Evolutionary conservation across 208 protist genomes (phyloP).

Genomic region (Crithidia expoeki): DNA sequence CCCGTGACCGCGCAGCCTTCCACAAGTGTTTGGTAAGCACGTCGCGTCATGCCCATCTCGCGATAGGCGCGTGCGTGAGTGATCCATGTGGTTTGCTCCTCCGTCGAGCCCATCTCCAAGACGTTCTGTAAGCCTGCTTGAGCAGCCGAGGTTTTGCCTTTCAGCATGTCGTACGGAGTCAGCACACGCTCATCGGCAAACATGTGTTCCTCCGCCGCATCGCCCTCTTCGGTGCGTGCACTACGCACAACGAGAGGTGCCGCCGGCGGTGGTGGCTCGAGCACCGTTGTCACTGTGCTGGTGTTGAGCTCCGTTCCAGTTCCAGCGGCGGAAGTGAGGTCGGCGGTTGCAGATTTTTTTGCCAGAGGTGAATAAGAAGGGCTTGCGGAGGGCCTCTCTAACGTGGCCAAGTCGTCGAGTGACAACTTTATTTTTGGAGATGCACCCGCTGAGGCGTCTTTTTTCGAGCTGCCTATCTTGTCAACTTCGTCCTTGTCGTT

Average conservation of each 20-base stretch:
- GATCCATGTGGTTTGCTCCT: conserved; percentile 86
- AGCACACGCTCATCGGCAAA: conserved; percentile 79
- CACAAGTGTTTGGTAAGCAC: conserved; percentile 64
- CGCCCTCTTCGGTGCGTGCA: conserved; percentile 69
- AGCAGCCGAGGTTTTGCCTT: conserved; percentile 33
- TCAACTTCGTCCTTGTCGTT: conserved; percentile 1
- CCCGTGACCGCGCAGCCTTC: conserved; percentile 76
- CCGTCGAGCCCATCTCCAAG: conserved; percentile 75
- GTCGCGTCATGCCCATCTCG: conserved; percentile 71
- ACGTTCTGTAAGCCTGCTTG: conserved; percentile 60
- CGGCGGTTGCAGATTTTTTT: not conserved
- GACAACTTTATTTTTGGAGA: conserved; percentile 35
- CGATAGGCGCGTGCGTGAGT: conserved; percentile 74
- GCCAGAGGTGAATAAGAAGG: not conserved
- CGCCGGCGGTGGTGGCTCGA: not conserved
- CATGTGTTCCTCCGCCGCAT: conserved; percentile 67
- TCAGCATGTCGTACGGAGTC: conserved; percentile 69
- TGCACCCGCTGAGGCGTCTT: not conserved
- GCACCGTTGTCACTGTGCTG: not conserved
- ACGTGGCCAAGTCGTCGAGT: conserved; percentile 46
- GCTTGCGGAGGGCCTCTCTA: conserved; percentile 20
- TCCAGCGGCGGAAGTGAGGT: not conserved
- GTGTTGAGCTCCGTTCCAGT: not conserved
- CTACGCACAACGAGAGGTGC: conserved; percentile 48
- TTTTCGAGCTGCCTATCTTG: not conserved